These are phyloP conservation scores for Clonostachys solani DNA, from an alignment of 2,329 filamentous ascomycete species.

Conservation along the genomic window DNA sequence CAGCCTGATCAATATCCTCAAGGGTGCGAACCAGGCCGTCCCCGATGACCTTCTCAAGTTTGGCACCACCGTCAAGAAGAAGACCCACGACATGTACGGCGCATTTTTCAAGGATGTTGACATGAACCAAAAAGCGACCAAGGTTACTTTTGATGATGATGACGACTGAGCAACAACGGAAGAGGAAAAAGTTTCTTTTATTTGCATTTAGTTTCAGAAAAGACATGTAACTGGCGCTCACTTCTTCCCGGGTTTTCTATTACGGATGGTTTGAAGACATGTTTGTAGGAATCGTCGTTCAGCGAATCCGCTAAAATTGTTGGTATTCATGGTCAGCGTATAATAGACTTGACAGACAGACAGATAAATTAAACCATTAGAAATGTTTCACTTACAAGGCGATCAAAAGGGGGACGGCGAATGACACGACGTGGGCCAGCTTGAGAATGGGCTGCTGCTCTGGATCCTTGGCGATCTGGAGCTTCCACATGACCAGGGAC, in stretches of 20 bases:
- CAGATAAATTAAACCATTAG: conserved; percentile 5
- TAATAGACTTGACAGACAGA: conserved; percentile 3
- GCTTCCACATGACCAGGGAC: conserved; percentile 14
- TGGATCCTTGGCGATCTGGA: conserved; percentile 14
- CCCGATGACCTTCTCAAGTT: conserved; percentile 92
- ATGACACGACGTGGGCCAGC: conserved; percentile 41
- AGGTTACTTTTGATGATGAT: conserved; percentile 78
- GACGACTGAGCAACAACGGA: no score
- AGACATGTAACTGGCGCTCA: no score
- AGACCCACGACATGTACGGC: conserved; percentile 91
- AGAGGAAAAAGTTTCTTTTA: background rate
- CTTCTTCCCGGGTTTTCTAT: conserved; percentile 17
- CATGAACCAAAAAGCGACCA: conserved; percentile 78
- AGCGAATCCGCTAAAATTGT: conserved; percentile 38
- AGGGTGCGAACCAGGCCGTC: conserved; percentile 85
- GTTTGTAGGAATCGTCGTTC: conserved; percentile 50
- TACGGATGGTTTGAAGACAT: conserved; percentile 39
- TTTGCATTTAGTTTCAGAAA: conserved; percentile 1
- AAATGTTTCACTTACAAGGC: conserved; percentile 51
- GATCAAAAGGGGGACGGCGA: conserved; percentile 47
- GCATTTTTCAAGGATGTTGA: conserved; percentile 92
- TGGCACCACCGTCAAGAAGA: conserved; percentile 98
- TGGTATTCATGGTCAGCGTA: background rate
- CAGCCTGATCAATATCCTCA: conserved; percentile 90
- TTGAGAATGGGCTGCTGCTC: conserved; percentile 18